phyloP scores from a whole-genome alignment of 2,329 filamentous ascomycete genomes.

The Rhinocladiella mackenziei region DNA sequence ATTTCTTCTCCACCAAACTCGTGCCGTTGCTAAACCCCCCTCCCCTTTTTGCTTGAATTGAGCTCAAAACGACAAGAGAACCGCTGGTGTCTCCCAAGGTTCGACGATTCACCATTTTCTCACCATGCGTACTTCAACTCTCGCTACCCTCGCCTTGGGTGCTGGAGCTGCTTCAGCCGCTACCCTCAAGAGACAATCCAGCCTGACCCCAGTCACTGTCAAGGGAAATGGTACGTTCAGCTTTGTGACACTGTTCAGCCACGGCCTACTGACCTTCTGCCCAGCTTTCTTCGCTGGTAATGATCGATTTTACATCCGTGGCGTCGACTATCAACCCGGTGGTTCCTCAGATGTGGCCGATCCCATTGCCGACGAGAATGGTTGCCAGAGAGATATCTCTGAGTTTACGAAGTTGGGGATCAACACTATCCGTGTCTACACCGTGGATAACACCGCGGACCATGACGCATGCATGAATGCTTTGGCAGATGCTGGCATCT shows the following conservation, averaged over 20 bases:
- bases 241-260: neutral
- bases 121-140: constrained; percentile 53
- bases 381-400: constrained; percentile 74
- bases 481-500: constrained; percentile 80
- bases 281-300: constrained; percentile 60
- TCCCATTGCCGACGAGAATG: constrained; percentile 66
- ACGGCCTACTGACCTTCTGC: constrained; percentile 27
- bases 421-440: constrained; percentile 91
- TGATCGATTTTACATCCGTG: constrained; percentile 52
- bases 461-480: constrained; percentile 83
- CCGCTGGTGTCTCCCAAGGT: constrained; percentile 1
- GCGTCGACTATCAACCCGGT: constrained; percentile 62
- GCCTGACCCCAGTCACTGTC: constrained; percentile 55
- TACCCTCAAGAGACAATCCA: constrained; percentile 39
- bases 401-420: constrained; percentile 81
- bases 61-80: constrained; percentile 3
- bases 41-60: constrained; percentile 6
- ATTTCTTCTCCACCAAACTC: constrained; percentile 3
- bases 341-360: constrained; percentile 63
- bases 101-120: constrained; percentile 6
- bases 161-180: constrained; percentile 46
- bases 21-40: constrained; percentile 14
- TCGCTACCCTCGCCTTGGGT: constrained; percentile 45
- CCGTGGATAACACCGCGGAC: constrained; percentile 75
- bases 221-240: constrained; percentile 56